Base-by-base conservation (phyloP, 1,284 basidiomycete genomes). In the Naganishia albida region DNA sequence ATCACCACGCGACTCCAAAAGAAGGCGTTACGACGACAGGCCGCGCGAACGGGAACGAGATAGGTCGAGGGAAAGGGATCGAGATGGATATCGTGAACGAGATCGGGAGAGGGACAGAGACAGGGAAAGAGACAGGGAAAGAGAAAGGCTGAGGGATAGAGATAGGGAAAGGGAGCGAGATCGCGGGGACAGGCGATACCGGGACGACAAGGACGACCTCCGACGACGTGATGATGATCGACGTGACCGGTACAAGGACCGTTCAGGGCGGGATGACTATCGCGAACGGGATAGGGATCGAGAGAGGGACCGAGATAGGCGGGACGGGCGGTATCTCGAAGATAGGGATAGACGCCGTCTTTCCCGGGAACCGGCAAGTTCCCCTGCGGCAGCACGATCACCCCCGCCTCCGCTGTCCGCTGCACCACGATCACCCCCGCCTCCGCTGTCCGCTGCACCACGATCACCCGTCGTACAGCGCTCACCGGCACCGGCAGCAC, bases 71-170 rank as follows among this genome's bases (percentile, higher is more conserved):
- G 55, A 56, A 51, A 67, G 71, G 54, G 70, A 73, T 34, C 69
- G 70, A 60, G 72, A 72, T 18, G 66, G 73, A 39, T 70, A 72
- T 16, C 59, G 72, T 25, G 68, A 74, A 16, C 44, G 67, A 20
- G 70, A 71, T 18, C 63, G 70, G 13, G 70, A 71, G 23, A 44
- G 67, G 43, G 69, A 72, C 39, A 64, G 70, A n/a, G 65, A 68
- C 28, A 59, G 71, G 38, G 55, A 68, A 50, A 51, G 70, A 12
- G 70, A 71, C 38, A 51, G 60, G 20, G 64, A 65, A 7, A 52
- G 64, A 10, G 52, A 63, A 10, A 44, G 52, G n/a, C 42, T 46
- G 42, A 49, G 63, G 13, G 63, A 55, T 43, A 60, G 63, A 57
- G 68, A 59, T 50, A 56, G 63, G 38, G 63, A 64, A 48, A 30